A percentile compares a stretch with the other conserved stretches of the same genome.
phyloP scores from a whole-genome alignment of 257 asterid species.

The Hygrophila difformis region DNA sequence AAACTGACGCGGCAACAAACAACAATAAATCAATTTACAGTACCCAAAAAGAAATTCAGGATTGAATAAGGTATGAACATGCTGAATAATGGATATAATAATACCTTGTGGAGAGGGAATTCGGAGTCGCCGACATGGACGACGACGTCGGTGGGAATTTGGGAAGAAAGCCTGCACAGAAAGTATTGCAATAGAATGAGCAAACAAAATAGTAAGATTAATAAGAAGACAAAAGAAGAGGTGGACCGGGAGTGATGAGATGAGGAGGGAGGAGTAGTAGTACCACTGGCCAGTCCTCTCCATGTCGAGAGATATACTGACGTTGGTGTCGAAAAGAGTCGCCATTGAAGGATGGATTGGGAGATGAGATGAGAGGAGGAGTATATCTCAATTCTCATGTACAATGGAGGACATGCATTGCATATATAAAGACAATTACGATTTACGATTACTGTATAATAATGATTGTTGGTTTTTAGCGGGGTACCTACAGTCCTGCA shows the following conservation, averaged over 20 bases:
- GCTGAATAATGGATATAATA: background rate
- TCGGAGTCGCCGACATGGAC: conserved; percentile 71
- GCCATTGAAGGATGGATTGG: background rate
- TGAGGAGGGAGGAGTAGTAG: background rate
- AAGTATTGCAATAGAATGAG: too few species aligned
- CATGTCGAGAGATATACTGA: conserved; percentile 60
- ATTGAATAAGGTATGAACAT: background rate
- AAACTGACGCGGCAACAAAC: conserved; percentile 34
- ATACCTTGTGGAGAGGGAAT: conserved; percentile 87
- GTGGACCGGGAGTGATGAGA: too few species aligned
- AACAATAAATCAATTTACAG: too few species aligned
- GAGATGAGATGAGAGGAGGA: too few species aligned
- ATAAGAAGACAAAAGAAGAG: too few species aligned
- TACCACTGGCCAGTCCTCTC: conserved; percentile 97
- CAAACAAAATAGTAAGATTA: too few species aligned
- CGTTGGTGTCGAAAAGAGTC: conserved; percentile 19
- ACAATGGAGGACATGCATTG: too few species aligned
- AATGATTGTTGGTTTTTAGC: too few species aligned
- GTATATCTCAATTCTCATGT: too few species aligned
- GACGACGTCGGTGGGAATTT: conserved; percentile 66
- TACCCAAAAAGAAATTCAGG: background rate
- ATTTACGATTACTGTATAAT: too few species aligned
- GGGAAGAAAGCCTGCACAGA: conserved; percentile 71
- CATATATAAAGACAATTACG: too few species aligned
- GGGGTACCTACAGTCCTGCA: too few species aligned